Evolutionary conservation across 2,329 filamentous ascomycete species (phyloP).

Genomic region (Colletotrichum limetticola): DNA sequence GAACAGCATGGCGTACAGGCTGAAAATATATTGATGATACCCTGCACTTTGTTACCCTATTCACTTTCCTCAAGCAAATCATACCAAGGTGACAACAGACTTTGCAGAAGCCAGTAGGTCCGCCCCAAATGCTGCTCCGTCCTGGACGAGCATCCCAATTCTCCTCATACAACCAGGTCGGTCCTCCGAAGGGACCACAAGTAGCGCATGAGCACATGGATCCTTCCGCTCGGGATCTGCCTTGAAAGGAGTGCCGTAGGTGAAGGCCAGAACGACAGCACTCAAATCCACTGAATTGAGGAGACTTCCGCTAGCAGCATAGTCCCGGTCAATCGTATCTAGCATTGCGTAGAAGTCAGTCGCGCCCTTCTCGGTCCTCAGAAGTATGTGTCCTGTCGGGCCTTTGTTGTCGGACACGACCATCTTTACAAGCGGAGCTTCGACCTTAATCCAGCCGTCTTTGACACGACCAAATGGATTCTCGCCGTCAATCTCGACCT

Average conservation of each 20-base stretch:
- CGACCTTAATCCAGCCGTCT: constrained; percentile 25
- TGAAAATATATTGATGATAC: background rate
- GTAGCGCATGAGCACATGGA: background rate
- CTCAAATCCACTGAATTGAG: background rate
- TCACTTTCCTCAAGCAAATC: background rate
- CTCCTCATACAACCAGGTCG: constrained; percentile 13
- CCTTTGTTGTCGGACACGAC: constrained; percentile 14
- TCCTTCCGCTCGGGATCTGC: background rate
- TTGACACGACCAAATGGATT: constrained; percentile 30
- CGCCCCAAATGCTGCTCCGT: background rate
- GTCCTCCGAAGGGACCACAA: background rate
- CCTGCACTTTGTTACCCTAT: background rate
- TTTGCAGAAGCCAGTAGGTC: background rate
- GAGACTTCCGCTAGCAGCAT: background rate
- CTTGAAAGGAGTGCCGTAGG: background rate
- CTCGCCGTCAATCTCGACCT: constrained; percentile 22
- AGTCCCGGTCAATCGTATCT: background rate
- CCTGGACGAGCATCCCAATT: background rate
- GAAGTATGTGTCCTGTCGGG: background rate
- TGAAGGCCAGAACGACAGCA: constrained; percentile 5
- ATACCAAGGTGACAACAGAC: background rate
- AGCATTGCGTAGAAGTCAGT: background rate
- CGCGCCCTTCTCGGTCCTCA: background rate
- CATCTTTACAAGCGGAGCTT: constrained; percentile 24
- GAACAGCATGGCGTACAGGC: background rate